These are phyloP conservation scores for Diospyros kaki DNA, from an alignment of 148 eudicot species.

Conservation along the genomic window DNA sequence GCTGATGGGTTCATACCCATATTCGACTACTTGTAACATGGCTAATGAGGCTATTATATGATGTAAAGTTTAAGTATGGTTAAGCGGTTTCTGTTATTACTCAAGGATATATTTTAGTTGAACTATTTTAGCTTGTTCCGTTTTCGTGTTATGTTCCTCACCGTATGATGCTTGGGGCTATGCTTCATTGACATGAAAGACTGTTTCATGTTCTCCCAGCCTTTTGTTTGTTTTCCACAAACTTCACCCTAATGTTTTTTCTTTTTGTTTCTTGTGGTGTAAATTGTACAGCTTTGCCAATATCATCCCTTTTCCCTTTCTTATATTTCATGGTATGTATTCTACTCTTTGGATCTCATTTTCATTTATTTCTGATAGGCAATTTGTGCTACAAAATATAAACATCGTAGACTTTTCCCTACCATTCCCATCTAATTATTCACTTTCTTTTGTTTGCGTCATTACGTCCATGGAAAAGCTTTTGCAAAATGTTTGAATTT, in stretches of 20 bases:
- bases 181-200: not conserved
- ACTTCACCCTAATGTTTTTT: slow-evolving; percentile 9
- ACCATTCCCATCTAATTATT: not conserved
- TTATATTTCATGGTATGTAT: slow-evolving; percentile 61
- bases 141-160: too few relatives aligned
- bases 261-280: slow-evolving; percentile 4
- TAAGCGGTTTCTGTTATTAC: too few relatives aligned
- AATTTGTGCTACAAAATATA: not conserved
- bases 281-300: slow-evolving; percentile 56
- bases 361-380: not conserved
- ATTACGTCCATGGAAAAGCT: too few relatives aligned
- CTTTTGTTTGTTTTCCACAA: not conserved
- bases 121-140: too few relatives aligned
- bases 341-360: not conserved
- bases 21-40: not conserved
- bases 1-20: too few relatives aligned
- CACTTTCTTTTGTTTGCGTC: too few relatives aligned
- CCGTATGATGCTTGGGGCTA: too few relatives aligned
- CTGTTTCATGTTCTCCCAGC: not conserved
- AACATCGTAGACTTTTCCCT: not conserved
- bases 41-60: not conserved
- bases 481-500: not conserved
- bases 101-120: too few relatives aligned
- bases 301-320: slow-evolving; percentile 73
- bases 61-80: too few relatives aligned